A percentile compares a stretch with the other conserved stretches of the same genome.
phyloP scores from a whole-genome alignment of 2,329 filamentous ascomycete genomes.

The Claviceps cyperi region DNA sequence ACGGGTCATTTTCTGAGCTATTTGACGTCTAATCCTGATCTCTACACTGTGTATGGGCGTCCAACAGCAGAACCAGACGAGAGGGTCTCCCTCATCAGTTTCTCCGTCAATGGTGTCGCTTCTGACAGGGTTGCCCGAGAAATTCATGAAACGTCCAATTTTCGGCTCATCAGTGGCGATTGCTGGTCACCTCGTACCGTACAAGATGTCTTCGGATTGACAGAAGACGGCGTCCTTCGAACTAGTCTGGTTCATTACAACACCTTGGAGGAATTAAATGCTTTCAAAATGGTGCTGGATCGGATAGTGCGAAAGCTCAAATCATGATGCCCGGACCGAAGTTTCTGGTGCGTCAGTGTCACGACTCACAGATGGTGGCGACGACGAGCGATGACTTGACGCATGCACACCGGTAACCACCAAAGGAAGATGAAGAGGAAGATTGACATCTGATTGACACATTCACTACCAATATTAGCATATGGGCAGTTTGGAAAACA shows the following conservation, averaged over 20 bases:
- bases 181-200: slow-evolving; percentile 55
- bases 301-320: background rate
- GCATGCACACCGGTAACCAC: too few species aligned
- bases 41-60: slow-evolving; percentile 16
- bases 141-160: slow-evolving; percentile 42
- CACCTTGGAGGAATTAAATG: slow-evolving; percentile 21
- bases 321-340: background rate
- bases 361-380: too few species aligned
- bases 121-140: slow-evolving; percentile 45
- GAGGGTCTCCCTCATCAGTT: slow-evolving; percentile 54
- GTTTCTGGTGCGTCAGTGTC: background rate
- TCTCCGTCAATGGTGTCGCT: slow-evolving; percentile 41
- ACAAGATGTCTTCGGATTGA: slow-evolving; percentile 42
- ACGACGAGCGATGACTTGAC: too few species aligned
- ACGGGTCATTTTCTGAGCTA: slow-evolving; percentile 46
- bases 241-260: slow-evolving; percentile 64
- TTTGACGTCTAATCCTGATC: slow-evolving; percentile 36
- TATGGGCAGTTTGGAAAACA: too few species aligned
- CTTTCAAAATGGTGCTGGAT: background rate
- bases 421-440: too few species aligned
- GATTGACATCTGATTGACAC: too few species aligned
- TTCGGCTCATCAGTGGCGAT: slow-evolving; percentile 51
- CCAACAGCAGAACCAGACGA: slow-evolving; percentile 11
- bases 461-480: too few species aligned
- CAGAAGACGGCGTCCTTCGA: slow-evolving; percentile 46